These are phyloP conservation scores for Leccinum rimulosum DNA, from an alignment of 768 basidiomycete genomes.

Conservation along the genomic window DNA sequence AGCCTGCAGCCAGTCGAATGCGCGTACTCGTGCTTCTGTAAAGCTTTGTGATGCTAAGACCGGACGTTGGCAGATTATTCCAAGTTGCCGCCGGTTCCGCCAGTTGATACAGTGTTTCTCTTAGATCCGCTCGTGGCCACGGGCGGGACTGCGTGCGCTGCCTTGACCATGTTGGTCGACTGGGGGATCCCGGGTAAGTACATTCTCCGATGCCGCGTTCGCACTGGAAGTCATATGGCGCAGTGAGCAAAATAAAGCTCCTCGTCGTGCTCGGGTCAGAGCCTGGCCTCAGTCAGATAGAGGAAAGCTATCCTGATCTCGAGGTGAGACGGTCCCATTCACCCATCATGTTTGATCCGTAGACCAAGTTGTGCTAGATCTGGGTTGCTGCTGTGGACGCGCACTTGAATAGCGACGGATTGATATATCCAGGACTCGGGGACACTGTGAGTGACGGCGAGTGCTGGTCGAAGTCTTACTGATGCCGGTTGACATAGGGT, in stretches of 20 bases:
- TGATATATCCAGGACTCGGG: slow-evolving; percentile 88
- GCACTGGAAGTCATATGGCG: slow-evolving; percentile 1
- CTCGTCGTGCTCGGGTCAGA: slow-evolving; percentile 79
- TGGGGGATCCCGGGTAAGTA: slow-evolving; percentile 73
- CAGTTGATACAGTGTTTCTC: slow-evolving; percentile 81
- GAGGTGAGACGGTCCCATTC: slow-evolving; percentile 49
- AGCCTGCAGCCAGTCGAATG: slow-evolving; percentile 91
- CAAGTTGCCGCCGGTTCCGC: slow-evolving; percentile 73
- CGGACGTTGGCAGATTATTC: slow-evolving; percentile 66
- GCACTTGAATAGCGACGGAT: slow-evolving; percentile 65
- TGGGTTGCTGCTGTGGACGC: slow-evolving; percentile 85
- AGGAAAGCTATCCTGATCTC: slow-evolving; percentile 67
- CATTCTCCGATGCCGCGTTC: not conserved
- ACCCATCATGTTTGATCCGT: not conserved
- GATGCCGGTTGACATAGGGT: slow-evolving; percentile 46
- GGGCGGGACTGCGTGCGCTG: slow-evolving; percentile 88
- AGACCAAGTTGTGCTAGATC: slow-evolving; percentile 47
- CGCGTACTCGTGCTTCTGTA: slow-evolving; percentile 31
- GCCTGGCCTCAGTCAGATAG: slow-evolving; percentile 67
- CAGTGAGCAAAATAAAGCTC: slow-evolving; percentile 74
- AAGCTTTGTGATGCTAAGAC: not conserved
- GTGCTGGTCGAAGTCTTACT: not conserved
- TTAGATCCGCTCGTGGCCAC: slow-evolving; percentile 94
- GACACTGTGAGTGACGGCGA: slow-evolving; percentile 63
- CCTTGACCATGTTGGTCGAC: slow-evolving; percentile 79